A percentile compares a stretch with the other conserved stretches of the same genome.
Evolutionary conservation across 1,139 yeast genomes (phyloP).

Genomic region (Kurtzmaniella quercitrusa): DNA sequence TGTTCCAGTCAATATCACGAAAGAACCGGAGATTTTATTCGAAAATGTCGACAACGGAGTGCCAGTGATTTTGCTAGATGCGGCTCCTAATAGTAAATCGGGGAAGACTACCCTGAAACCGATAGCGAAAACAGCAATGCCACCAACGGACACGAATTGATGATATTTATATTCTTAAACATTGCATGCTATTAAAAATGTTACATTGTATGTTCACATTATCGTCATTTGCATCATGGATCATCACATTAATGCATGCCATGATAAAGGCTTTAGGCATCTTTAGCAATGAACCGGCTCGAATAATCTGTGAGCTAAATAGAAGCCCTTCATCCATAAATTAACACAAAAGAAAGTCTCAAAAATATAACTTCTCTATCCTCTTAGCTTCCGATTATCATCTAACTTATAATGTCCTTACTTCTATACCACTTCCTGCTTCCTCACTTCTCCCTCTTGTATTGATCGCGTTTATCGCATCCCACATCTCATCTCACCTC

Average conservation of each 20-base stretch:
- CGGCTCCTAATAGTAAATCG: slow-evolving; percentile 11
- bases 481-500: not conserved
- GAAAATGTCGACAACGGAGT: slow-evolving; percentile 33
- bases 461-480: not conserved
- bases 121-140: slow-evolving; percentile 17
- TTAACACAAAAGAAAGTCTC: no score
- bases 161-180: no score
- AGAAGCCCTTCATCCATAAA: no score
- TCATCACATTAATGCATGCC: no score
- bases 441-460: not conserved
- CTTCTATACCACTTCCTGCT: not conserved
- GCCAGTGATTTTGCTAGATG: slow-evolving; percentile 37
- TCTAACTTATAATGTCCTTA: not conserved
- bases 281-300: no score
- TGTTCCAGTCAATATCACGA: slow-evolving; percentile 13
- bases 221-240: no score
- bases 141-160: slow-evolving; percentile 10
- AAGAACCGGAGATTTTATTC: slow-evolving; percentile 35
- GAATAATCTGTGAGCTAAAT: no score
- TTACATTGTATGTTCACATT: no score
- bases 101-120: slow-evolving; percentile 3
- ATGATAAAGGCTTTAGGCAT: no score
- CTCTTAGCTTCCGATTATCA: no score
- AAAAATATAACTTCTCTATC: no score
- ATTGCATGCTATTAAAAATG: no score